Conservation (phyloP, 2,329 filamentous ascomycete species). For the Neurospora sp. region DNA sequence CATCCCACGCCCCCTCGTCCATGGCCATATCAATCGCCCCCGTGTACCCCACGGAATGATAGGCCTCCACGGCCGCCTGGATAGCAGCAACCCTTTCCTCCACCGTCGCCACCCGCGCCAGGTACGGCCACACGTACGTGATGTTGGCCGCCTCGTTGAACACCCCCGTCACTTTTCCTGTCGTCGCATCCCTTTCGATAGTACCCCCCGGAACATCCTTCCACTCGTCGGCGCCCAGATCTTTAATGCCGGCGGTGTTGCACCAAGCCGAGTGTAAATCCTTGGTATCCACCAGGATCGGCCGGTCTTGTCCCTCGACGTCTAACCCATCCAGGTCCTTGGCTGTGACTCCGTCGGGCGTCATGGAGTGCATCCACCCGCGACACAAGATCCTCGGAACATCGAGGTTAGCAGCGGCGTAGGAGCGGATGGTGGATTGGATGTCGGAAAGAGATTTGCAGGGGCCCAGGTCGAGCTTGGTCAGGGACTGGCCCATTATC, state of each 20-base stretch:
- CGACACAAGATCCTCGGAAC: conserved; percentile 39
- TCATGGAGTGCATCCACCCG: conserved; percentile 49
- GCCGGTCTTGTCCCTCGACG: conserved; percentile 33
- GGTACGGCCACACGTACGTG: conserved; percentile 43
- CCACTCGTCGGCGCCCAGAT: conserved; percentile 37
- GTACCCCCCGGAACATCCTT: conserved; percentile 40
- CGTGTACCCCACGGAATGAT: conserved; percentile 41
- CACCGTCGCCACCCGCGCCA: conserved; percentile 37
- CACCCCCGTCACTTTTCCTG: conserved; percentile 38
- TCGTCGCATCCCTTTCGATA: conserved; percentile 35
- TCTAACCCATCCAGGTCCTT: conserved; percentile 38
- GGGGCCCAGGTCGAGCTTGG: conserved; percentile 36
- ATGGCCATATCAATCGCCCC: conserved; percentile 50
- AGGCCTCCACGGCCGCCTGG: conserved; percentile 35
- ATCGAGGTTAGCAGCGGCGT: conserved; percentile 34
- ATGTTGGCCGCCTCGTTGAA: conserved; percentile 44
- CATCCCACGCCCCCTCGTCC: conserved; percentile 45
- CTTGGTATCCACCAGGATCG: conserved; percentile 47
- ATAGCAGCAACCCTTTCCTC: conserved; percentile 39
- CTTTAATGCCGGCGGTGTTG: conserved; percentile 39
- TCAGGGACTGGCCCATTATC: conserved; percentile 42
- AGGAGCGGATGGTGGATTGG: conserved; percentile 31
- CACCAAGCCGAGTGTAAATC: conserved; percentile 49
- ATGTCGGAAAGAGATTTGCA: conserved; percentile 41
- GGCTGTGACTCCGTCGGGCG: conserved; percentile 31